phyloP scores from a whole-genome alignment of 208 protist species.

The Leishmania guyanensis region DNA sequence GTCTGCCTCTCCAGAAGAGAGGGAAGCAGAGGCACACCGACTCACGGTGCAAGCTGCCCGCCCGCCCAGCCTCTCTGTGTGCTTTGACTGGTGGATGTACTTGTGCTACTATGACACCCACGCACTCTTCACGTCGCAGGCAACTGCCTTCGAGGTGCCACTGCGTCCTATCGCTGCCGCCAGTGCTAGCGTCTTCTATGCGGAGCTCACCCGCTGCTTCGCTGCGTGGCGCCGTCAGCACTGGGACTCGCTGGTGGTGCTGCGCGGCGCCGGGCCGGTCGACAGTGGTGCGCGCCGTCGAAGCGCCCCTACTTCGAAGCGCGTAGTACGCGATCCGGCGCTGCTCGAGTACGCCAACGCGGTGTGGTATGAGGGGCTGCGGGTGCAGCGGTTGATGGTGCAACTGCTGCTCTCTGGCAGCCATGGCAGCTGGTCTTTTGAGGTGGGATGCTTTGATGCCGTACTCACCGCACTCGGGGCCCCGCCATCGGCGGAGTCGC shows the following conservation, averaged over 20 bases:
- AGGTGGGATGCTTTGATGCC: constrained; percentile 9
- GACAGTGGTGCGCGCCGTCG: background rate
- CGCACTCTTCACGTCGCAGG: constrained; percentile 31
- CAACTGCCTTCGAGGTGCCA: constrained; percentile 19
- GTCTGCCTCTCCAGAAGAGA: constrained; percentile 1
- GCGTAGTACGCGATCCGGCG: constrained; percentile 17
- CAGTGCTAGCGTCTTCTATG: constrained; percentile 31
- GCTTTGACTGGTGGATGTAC: constrained; percentile 38
- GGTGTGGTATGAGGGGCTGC: constrained; percentile 59
- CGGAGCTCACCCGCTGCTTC: constrained; percentile 30
- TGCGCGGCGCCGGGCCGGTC: constrained; percentile 4
- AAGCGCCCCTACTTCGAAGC: background rate
- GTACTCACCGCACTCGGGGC: constrained; percentile 13
- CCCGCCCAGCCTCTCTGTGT: constrained; percentile 16
- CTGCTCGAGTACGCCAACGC: constrained; percentile 32
- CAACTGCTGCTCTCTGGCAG: constrained; percentile 35
- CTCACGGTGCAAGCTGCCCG: constrained; percentile 3
- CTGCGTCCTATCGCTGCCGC: constrained; percentile 30
- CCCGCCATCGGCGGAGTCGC: constrained; percentile 1
- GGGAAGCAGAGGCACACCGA: constrained; percentile 15
- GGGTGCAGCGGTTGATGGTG: constrained; percentile 69
- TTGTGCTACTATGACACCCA: constrained; percentile 30
- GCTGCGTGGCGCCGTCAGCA: constrained; percentile 31
- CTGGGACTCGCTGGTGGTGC: constrained; percentile 34
- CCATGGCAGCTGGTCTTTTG: constrained; percentile 8